Base-by-base conservation (phyloP, 2,329 filamentous ascomycete species). In the Ophiostoma australiae region DNA sequence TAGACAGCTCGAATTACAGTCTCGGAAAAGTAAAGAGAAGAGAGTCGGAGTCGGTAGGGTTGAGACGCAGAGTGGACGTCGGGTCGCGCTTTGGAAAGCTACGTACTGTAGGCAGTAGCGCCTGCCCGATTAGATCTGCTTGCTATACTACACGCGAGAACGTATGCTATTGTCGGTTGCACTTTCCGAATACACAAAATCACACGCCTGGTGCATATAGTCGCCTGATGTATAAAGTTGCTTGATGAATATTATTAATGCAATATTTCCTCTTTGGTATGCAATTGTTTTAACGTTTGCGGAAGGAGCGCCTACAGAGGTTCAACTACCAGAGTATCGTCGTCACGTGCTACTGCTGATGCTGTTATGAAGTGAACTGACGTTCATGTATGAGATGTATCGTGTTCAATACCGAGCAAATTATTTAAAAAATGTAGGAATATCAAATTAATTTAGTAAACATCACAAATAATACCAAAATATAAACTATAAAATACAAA, bases 401-500 rank as follows among this genome's bases (percentile, higher is more conserved):
- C 55, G 10, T 61, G 55, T 61, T 52, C 55, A 15, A 61, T 61
- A 4, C 23, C 23, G 4, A 61, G 23, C 55, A 31, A 27, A 23
- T 13, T 27, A 11, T 5, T 63, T 33, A 17, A 8, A 35, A 33
- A 35, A 63, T 35, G 17, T 20, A 48, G 20, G 27, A 63, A 63
- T 63, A 3, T 5, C 33, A 35, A 37, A 65, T 17, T 23, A 37
- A 37, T 37, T 39, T 35, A 20, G 13, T n/a, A 20, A n/a, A 37
- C 39, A 39, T 4, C 17, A 65, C 27, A n/a, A n/a, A n/a, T 37
- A 65, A 65, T 65, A 17, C 61, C 4, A 65, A 37, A 65, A 37
- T 37, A 65, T 65, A n/a, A 63, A 65, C 6, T 37, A n/a, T 11
- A 65, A 65, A 4, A 37, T 65, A 65, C 61, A 65, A 65, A 37